Evolutionary conservation across 1,139 yeast genomes (phyloP), one percentile per base, ranked within the genome.

Genomic region (Blastobotrys petasosporus): DNA sequence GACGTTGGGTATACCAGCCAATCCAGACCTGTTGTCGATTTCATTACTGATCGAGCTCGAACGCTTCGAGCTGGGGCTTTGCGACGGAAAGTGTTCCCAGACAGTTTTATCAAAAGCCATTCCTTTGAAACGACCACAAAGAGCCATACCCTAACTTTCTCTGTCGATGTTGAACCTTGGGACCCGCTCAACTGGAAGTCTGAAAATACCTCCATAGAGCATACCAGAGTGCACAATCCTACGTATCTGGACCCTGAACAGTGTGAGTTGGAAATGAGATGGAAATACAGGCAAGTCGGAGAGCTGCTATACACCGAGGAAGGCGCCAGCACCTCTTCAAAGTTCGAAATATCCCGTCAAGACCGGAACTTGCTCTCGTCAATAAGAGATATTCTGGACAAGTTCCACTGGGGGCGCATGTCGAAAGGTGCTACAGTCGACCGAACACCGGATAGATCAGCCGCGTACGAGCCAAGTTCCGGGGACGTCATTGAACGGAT

Each of bases 81-180:
- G 32, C 17, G 11, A 13, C 10, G 12, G 17, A 11, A 9, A n/a
- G 17, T 40, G 32, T 15, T 40, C 13, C 42, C 42, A 3, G 16
- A 23, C 15, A 32, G 28, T 4, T n/a, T 40, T 13, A 23, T 4
- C 17, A 23, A n/a, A 5, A 9, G 2, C 16, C 32, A 6, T 17
- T 31, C 23, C 13, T 40, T 13, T 35, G 38, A 8, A 8, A 10
- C 4, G 4, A 10, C 38, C 3, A 5, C 6, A 3, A 37, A 37
- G 40, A 33, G 16, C 15, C 39, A 46, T 11, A 53, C 55, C 31
- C 31, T 52, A 10, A 53, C 58, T 5, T 49, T 55, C 33, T 42
- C 52, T 10, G 49, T 52, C 3, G 20, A 37, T 8, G 35, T 51
- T 20, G 44, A 46, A 15, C 51, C 54, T 2, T 47, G 48, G 46